Percentiles rank a stretch among this genome's conserved stretches.
Conservation (phyloP, 1,139 yeast species). For the Geotrichum aggregatum region DNA sequence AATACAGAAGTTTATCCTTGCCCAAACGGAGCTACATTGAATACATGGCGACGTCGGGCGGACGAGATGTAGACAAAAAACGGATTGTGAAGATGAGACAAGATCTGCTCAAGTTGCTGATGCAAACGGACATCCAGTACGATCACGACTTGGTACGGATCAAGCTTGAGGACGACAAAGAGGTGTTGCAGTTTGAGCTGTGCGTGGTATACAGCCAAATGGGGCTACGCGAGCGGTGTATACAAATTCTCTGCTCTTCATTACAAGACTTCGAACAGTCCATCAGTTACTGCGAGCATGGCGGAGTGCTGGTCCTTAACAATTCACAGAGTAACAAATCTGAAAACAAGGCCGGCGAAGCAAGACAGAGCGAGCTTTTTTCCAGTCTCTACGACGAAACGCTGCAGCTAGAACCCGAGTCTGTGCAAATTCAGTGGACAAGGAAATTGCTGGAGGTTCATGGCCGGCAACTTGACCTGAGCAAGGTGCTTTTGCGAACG, state of each 20-base stretch:
- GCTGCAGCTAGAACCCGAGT: constrained; percentile 29
- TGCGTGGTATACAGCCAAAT: constrained; percentile 37
- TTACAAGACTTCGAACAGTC: constrained; percentile 39
- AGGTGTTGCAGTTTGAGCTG: constrained; percentile 35
- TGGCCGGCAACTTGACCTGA: constrained; percentile 34
- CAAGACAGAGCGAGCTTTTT: constrained; percentile 29
- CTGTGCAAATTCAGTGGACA: constrained; percentile 30
- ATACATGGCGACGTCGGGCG: constrained; percentile 26
- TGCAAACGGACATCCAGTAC: constrained; percentile 27
- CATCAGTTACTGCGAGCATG: constrained; percentile 36
- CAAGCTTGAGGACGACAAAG: constrained; percentile 26
- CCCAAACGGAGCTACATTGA: constrained; percentile 40
- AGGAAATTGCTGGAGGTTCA: constrained; percentile 34
- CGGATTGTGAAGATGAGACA: constrained; percentile 26
- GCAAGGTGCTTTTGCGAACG: constrained; percentile 32
- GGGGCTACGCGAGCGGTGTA: constrained; percentile 37
- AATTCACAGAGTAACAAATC: background rate
- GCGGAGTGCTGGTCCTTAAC: constrained; percentile 16
- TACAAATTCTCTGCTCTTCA: constrained; percentile 35
- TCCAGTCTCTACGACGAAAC: constrained; percentile 31
- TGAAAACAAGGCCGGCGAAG: constrained; percentile 3
- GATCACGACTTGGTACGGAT: constrained; percentile 30
- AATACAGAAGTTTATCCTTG: constrained; percentile 34
- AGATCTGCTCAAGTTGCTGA: constrained; percentile 32
- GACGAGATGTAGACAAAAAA: constrained; percentile 7